These are phyloP conservation scores for Nepenthes mirabilis DNA, from an alignment of 148 eudicot genomes.

Conservation along the genomic window DNA sequence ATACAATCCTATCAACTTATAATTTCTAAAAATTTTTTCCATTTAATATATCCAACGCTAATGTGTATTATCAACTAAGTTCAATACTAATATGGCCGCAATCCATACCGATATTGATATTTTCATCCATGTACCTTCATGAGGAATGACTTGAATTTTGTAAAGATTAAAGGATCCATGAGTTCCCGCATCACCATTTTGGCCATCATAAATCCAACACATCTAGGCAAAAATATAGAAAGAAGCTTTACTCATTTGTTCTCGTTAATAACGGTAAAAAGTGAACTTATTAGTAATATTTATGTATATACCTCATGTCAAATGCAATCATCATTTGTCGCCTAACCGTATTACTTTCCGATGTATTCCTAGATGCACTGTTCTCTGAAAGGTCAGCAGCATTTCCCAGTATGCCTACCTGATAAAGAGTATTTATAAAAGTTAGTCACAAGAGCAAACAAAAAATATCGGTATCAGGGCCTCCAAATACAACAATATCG, in stretches of 20 bases:
- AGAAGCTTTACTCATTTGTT: not conserved
- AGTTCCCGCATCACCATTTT: conserved; percentile 94
- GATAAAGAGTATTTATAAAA: conserved; percentile 10
- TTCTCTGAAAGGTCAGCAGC: conserved; percentile 75
- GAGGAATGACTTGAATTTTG: conserved; percentile 81
- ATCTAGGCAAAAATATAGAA: conserved; percentile 24
- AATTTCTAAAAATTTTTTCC: no score
- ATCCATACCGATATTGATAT: no score
- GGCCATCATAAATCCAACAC: conserved; percentile 97
- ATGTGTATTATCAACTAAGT: no score
- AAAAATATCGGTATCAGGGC: no score
- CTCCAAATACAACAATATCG: no score
- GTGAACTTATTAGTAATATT: not conserved
- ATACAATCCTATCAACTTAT: no score
- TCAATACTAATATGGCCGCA: no score
- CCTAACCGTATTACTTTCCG: conserved; percentile 33
- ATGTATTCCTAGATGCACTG: conserved; percentile 23
- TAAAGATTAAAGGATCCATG: conserved; percentile 67
- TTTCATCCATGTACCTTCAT: conserved; percentile 35
- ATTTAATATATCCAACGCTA: no score
- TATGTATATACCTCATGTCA: conserved; percentile 68
- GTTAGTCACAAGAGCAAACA: conserved; percentile 1
- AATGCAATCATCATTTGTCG: conserved; percentile 98
- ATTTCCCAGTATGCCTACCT: conserved; percentile 97
- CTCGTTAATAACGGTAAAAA: not conserved